These are phyloP conservation scores for Bathelium albidoporum DNA, from an alignment of 495 filamentous ascomycete species.

Conservation along the genomic window DNA sequence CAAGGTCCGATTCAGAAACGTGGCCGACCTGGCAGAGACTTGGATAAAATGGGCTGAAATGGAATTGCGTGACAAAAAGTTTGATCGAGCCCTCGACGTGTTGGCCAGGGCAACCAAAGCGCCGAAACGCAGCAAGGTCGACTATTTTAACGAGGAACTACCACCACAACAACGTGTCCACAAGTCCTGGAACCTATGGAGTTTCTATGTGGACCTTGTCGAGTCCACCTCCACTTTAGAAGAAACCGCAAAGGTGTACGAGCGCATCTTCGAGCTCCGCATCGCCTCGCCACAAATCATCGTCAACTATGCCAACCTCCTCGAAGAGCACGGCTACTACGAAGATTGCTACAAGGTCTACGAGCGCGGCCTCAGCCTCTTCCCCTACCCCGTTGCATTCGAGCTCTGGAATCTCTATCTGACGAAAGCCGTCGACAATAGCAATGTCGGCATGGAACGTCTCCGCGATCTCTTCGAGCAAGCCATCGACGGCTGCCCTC, in stretches of 20 bases:
- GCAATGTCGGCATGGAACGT: constrained; percentile 88
- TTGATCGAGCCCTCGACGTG: constrained; percentile 84
- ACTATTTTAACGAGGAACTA: constrained; percentile 94
- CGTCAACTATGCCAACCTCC: constrained; percentile 92
- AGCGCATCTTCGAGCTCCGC: constrained; percentile 93
- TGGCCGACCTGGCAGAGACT: constrained; percentile 89
- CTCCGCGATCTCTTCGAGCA: constrained; percentile 96
- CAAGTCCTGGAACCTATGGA: constrained; percentile 99
- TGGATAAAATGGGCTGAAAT: constrained; percentile 99
- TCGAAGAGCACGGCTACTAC: constrained; percentile 92
- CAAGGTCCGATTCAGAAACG: constrained; percentile 92
- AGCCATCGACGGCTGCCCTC: constrained; percentile 85
- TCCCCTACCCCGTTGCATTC: constrained; percentile 95
- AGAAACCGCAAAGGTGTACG: constrained; percentile 89
- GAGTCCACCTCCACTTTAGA: constrained; percentile 87
- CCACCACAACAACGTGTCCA: constrained; percentile 94
- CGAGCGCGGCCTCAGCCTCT: constrained; percentile 91
- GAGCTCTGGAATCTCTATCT: constrained; percentile 98
- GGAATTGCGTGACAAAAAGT: constrained; percentile 91
- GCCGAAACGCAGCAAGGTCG: constrained; percentile 86
- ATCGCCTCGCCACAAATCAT: constrained; percentile 98
- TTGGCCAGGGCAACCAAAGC: constrained; percentile 97
- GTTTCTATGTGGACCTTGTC: constrained; percentile 97
- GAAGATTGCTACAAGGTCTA: constrained; percentile 98
- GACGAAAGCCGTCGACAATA: constrained; percentile 92